Percentiles rank a stretch among this genome's conserved stretches.
Evolutionary conservation across 1,284 basidiomycete species (phyloP).

Genomic region (Xanthoconium separans): DNA sequence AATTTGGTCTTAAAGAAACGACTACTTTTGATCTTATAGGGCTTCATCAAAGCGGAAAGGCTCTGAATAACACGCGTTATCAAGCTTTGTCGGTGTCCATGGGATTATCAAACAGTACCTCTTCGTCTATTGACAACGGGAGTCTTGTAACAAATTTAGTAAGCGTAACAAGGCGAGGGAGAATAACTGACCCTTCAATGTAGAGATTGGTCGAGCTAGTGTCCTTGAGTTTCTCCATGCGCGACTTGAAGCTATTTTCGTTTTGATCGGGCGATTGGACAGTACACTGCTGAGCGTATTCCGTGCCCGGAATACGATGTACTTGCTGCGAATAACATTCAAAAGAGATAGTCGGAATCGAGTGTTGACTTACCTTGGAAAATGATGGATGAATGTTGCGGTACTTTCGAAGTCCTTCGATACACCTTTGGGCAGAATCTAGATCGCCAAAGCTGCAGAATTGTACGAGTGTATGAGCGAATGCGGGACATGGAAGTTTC

Average conservation of each 20-base stretch:
- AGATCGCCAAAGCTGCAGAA: conserved; percentile 55
- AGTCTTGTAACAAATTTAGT: conserved; percentile 38
- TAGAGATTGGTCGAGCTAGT: conserved; percentile 66
- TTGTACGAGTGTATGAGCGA: neutral
- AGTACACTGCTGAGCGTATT: conserved; percentile 40
- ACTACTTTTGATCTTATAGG: conserved; percentile 66
- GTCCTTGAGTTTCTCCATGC: conserved; percentile 70
- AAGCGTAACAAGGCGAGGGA: neutral
- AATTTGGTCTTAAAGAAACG: conserved; percentile 73
- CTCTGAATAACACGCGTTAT: conserved; percentile 42
- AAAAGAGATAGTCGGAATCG: neutral
- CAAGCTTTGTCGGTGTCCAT: neutral
- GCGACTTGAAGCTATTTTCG: conserved; percentile 60
- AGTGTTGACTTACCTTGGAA: conserved; percentile 42
- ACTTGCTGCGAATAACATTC: conserved; percentile 49
- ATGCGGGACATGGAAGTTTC: neutral
- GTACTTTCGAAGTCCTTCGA: conserved; percentile 60
- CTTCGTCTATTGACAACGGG: conserved; percentile 55
- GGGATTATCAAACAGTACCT: conserved; percentile 23
- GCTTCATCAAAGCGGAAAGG: conserved; percentile 56
- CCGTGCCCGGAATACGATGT: conserved; percentile 75
- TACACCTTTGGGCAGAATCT: conserved; percentile 67
- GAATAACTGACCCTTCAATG: conserved; percentile 56
- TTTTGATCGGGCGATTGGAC: conserved; percentile 28
- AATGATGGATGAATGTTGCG: conserved; percentile 77